phyloP scores from a whole-genome alignment of 495 filamentous ascomycete species.

The Hypoxylon perforatum region DNA sequence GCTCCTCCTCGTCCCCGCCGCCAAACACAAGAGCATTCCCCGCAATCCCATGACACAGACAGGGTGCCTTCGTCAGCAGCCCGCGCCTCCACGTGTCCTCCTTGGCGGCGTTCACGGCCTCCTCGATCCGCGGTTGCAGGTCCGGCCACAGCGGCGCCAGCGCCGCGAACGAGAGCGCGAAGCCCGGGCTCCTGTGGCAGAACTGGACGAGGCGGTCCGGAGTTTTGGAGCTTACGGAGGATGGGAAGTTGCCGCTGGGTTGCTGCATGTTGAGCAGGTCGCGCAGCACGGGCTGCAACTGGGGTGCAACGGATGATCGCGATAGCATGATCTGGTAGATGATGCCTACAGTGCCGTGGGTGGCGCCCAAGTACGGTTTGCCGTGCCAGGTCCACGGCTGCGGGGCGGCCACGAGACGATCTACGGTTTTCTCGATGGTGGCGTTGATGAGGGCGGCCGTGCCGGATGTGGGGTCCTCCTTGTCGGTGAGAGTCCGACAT shows the following conservation, averaged over 20 bases:
- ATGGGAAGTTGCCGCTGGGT: slow-evolving; percentile 59
- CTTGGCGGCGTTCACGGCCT: slow-evolving; percentile 56
- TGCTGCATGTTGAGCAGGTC: slow-evolving; percentile 57
- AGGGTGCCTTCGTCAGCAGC: slow-evolving; percentile 70
- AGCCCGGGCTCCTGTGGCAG: slow-evolving; percentile 73
- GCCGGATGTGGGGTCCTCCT: slow-evolving; percentile 38
- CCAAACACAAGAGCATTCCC: slow-evolving; percentile 64
- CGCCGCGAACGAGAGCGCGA: slow-evolving; percentile 63
- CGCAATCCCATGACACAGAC: slow-evolving; percentile 72
- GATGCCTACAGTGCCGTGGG: slow-evolving; percentile 71
- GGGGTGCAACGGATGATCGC: slow-evolving; percentile 40
- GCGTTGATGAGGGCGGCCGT: slow-evolving; percentile 45
- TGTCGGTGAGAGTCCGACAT: slow-evolving; percentile 33
- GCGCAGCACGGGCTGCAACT: slow-evolving; percentile 56
- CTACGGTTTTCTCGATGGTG: slow-evolving; percentile 51
- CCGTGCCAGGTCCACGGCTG: slow-evolving; percentile 66
- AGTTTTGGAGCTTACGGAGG: slow-evolving; percentile 21
- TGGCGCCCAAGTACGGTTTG: slow-evolving; percentile 69
- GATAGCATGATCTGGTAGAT: slow-evolving; percentile 71
- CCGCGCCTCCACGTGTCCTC: slow-evolving; percentile 63
- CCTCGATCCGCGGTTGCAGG: slow-evolving; percentile 58
- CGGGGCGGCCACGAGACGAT: slow-evolving; percentile 48
- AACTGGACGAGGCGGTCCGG: slow-evolving; percentile 65
- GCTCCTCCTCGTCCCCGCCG: slow-evolving; percentile 2
- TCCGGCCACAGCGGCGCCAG: slow-evolving; percentile 62